A percentile compares a stretch with the other conserved stretches of the same genome.
These are phyloP conservation scores for Actinomortierella ambigua DNA, from an alignment of 371 early-diverging fungal genomes.

Conservation along the genomic window DNA sequence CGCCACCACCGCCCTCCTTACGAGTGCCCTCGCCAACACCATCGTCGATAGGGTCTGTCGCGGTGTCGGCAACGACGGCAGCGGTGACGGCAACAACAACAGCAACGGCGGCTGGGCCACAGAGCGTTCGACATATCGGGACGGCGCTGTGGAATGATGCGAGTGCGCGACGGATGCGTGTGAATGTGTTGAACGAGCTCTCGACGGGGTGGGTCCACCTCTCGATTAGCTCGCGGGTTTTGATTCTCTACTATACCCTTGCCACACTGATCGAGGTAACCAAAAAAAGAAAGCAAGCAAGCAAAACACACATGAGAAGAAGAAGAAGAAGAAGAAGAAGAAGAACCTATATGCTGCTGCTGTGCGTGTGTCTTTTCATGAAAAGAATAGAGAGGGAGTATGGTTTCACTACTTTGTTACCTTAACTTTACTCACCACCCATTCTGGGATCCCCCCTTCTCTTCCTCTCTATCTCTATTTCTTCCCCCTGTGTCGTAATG, in stretches of 20 bases:
- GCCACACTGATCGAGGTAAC: slow-evolving; percentile 30
- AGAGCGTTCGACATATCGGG: slow-evolving; percentile 14
- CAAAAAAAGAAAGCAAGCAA: too few relatives aligned
- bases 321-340: too few relatives aligned
- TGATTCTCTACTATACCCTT: slow-evolving; percentile 25
- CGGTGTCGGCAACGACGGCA: too few relatives aligned
- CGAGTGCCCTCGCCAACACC: neutral
- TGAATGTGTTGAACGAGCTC: slow-evolving; percentile 20
- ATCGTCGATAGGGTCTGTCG: neutral
- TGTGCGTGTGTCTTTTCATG: too few relatives aligned
- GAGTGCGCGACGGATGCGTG: slow-evolving; percentile 21
- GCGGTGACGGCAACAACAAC: too few relatives aligned
- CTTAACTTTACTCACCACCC: too few relatives aligned
- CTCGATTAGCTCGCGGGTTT: slow-evolving; percentile 26
- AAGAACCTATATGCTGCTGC: too few relatives aligned
- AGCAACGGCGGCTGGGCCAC: slow-evolving; percentile 8
- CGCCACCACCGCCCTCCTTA: neutral
- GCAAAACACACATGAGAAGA: too few relatives aligned
- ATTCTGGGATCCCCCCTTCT: neutral
- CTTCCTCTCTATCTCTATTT: neutral
- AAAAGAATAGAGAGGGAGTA: too few relatives aligned
- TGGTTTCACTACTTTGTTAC: too few relatives aligned
- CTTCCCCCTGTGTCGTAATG: neutral
- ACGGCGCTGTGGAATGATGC: slow-evolving; percentile 19
- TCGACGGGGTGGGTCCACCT: slow-evolving; percentile 29